Evolutionary conservation across 257 asterid genomes (phyloP).

Genomic region (Gardenia jasminoides): DNA sequence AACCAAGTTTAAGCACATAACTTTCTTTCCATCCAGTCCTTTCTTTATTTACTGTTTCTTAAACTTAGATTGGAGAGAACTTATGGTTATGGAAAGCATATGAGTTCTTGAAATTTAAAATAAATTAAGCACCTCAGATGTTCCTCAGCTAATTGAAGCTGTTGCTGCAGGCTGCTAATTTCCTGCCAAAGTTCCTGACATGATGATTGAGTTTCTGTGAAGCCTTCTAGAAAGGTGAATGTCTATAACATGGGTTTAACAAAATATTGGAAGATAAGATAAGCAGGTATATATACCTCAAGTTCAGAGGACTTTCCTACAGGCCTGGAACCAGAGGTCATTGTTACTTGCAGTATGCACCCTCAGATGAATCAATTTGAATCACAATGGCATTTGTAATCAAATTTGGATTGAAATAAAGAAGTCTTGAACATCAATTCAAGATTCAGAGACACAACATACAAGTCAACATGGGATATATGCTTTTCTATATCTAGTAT

Average conservation of each 20-base stretch:
- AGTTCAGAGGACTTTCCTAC: not conserved
- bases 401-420: not conserved
- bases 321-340: not conserved
- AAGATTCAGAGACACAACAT: not conserved
- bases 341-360: not conserved
- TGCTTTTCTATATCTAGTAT: not conserved
- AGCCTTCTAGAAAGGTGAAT: not conserved
- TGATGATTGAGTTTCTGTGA: not conserved
- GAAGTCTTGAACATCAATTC: not conserved
- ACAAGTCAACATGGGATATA: not conserved
- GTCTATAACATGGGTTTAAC: not conserved
- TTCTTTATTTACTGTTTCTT: too few species aligned
- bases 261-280: not conserved
- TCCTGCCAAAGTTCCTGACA: slow-evolving; percentile 20
- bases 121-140: slow-evolving; percentile 13
- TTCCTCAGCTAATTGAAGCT: slow-evolving; percentile 21
- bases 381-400: not conserved
- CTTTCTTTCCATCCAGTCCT: not conserved
- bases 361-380: not conserved
- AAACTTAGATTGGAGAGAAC: not conserved
- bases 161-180: slow-evolving; percentile 11
- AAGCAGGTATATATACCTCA: slow-evolving; percentile 1
- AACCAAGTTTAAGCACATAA: not conserved
- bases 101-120: not conserved
- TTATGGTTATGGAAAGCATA: not conserved